Conservation (phyloP, 1,139 yeast species). For the Suhomyces atakaporum region DNA sequence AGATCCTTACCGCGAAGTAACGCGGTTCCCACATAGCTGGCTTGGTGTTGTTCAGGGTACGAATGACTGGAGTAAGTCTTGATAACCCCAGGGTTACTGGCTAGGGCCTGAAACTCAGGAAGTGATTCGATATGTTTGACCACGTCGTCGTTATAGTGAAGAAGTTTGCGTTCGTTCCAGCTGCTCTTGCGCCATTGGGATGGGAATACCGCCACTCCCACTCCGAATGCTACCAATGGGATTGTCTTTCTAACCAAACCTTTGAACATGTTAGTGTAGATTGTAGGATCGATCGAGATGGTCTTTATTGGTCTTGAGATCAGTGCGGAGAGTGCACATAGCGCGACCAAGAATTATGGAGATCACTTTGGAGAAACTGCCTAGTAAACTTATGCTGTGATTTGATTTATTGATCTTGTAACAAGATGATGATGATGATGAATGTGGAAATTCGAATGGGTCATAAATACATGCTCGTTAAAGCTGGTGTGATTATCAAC, state of each 20-base stretch:
- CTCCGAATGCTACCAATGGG: constrained; percentile 47
- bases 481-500: too few species aligned
- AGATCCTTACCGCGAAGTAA: constrained; percentile 61
- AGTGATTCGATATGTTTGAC: constrained; percentile 33
- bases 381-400: too few species aligned
- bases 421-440: too few species aligned
- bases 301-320: neutral
- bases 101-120: constrained; percentile 33
- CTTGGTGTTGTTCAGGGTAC: constrained; percentile 63
- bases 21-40: constrained; percentile 68
- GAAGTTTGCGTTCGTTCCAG: constrained; percentile 23
- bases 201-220: constrained; percentile 51
- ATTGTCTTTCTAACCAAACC: constrained; percentile 23
- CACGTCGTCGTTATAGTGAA: constrained; percentile 32
- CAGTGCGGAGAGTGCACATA: too few species aligned
- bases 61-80: constrained; percentile 39
- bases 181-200: constrained; percentile 37
- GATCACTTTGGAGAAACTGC: too few species aligned
- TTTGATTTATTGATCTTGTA: too few species aligned
- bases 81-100: constrained; percentile 26
- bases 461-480: too few species aligned
- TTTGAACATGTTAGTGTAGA: constrained; percentile 16
- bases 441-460: too few species aligned
- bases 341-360: too few species aligned
- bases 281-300: neutral